Evolutionary conservation across 2,329 filamentous ascomycete species (phyloP), one percentile per base, ranked within the genome.

Genomic region (Macroventuria anomochaeta): DNA sequence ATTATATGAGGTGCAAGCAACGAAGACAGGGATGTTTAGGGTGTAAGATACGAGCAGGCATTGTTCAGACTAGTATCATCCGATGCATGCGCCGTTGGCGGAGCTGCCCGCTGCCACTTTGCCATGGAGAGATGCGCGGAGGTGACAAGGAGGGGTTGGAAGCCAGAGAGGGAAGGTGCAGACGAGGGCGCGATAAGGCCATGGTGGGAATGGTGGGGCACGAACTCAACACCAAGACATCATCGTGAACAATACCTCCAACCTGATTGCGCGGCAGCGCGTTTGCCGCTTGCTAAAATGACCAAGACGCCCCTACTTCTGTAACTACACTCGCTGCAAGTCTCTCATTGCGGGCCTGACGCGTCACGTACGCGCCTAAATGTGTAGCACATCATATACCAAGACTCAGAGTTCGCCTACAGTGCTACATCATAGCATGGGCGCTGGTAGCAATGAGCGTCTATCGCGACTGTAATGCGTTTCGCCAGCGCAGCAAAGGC

Each of bases 141-240:
- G 57, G 55, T 46, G 57, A 55, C 33, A 28, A 36, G 47, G 58
- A 54, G 59, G 59, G 59, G 58, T 39, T 46, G 40, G 25, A n/a
- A 51, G 52, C 61, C 59, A 15, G 40, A 59, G 46, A 49, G 25
- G 64, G 67, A 64, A 70, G 67, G 65, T 69, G 58, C 56, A 69
- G 43, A 65, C 64, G 67, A 63, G 42, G 39, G 11, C 15, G 40
- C 54, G 60, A 64, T 65, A 66, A 62, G 53, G 60, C 60, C 58
- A 56, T 55, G 48, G 56, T 57, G 56, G 60, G 62, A 56, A 54
- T 42, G 37, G 46, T 55, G 57, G 58, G 58, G 48, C 33, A 34
- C 18, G 12, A 8, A 11, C 17, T 29, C 32, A 37, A 46, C 31
- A 28, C 42, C 23, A 21, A 34, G 31, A 48, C 15, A 28, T 4